phyloP scores from a whole-genome alignment of 2,329 filamentous ascomycete genomes.

The Fusarium tuaranense region DNA sequence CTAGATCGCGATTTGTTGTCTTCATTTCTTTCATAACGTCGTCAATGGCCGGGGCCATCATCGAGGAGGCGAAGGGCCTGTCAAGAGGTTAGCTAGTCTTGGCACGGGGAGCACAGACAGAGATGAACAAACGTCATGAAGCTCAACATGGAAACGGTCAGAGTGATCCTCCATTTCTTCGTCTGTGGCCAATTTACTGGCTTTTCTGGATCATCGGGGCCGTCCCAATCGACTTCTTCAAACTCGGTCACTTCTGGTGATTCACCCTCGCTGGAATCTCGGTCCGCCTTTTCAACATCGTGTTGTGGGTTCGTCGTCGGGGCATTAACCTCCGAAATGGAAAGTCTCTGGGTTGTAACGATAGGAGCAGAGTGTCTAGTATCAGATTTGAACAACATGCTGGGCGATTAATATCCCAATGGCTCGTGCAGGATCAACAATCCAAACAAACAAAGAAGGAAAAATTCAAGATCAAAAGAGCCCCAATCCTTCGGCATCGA shows the following conservation, averaged over 20 bases:
- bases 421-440: too few species aligned
- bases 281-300: not conserved
- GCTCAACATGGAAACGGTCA: constrained; percentile 16
- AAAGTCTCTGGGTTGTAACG: not conserved
- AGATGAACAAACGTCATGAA: constrained; percentile 19
- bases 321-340: not conserved
- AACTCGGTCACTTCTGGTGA: not conserved
- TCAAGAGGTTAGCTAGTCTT: not conserved
- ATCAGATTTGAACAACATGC: not conserved
- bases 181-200: constrained; percentile 24
- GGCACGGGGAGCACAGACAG: not conserved
- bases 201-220: constrained; percentile 22
- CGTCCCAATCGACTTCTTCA: constrained; percentile 16
- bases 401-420: not conserved
- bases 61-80: constrained; percentile 31
- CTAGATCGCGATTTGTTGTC: constrained; percentile 19
- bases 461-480: not conserved
- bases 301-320: not conserved
- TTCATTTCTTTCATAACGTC: constrained; percentile 24
- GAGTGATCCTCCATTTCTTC: constrained; percentile 23
- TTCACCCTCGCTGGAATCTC: not conserved
- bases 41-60: constrained; percentile 25
- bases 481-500: not conserved
- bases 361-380: not conserved
- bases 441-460: not conserved